A percentile compares a stretch with the other conserved stretches of the same genome.
Evolutionary conservation across 768 basidiomycete genomes (phyloP).

Genomic region (Clitopilus hobsonii): DNA sequence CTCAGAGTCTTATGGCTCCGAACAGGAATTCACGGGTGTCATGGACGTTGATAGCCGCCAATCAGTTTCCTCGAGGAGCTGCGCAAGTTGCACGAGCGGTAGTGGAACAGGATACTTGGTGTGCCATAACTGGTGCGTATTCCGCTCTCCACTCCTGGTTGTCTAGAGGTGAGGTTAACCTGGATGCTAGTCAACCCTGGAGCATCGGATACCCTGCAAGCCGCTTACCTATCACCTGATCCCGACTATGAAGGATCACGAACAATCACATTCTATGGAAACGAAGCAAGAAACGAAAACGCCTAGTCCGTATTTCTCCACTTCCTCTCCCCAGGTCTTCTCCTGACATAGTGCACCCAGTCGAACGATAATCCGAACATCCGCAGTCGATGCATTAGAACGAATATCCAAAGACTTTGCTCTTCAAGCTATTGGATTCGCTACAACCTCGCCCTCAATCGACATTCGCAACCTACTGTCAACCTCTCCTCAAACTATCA

Average conservation of each 20-base stretch:
- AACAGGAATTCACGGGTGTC: background rate
- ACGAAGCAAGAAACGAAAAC: constrained; percentile 55
- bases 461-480: constrained; percentile 30
- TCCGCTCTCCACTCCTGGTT: background rate
- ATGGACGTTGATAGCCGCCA: constrained; percentile 35
- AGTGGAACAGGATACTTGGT: constrained; percentile 47
- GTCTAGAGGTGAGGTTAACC: background rate
- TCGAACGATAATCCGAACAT: constrained; percentile 26
- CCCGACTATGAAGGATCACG: constrained; percentile 39
- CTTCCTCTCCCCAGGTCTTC: constrained; percentile 2
- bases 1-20: constrained; percentile 27
- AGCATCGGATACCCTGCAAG: constrained; percentile 29
- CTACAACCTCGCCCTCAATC: constrained; percentile 24
- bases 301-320: constrained; percentile 39
- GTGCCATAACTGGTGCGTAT: constrained; percentile 41
- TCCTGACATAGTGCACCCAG: constrained; percentile 11
- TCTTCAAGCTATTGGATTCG: constrained; percentile 7
- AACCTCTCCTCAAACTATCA: constrained; percentile 46
- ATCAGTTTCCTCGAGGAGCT: constrained; percentile 36
- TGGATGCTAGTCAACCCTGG: constrained; percentile 32
- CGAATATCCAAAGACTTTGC: background rate
- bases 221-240: constrained; percentile 32
- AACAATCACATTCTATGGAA: constrained; percentile 44
- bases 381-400: constrained; percentile 13
- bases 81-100: constrained; percentile 36